Evolutionary conservation across 495 filamentous ascomycete species (phyloP).

Genomic region (Aspergillus conjunctus): DNA sequence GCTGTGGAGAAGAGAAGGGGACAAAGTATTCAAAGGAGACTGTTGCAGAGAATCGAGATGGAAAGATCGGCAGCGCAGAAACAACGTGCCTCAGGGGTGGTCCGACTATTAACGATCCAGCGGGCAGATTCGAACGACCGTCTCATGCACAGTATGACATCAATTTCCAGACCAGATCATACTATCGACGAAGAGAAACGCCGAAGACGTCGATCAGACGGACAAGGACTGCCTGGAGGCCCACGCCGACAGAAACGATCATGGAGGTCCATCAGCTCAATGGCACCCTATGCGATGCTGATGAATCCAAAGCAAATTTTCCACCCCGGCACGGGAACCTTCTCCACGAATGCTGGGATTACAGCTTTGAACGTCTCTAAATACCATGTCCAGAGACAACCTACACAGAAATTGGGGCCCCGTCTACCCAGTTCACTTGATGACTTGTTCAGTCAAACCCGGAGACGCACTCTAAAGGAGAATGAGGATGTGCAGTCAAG

Average conservation of each 20-base stretch:
- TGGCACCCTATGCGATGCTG: slow-evolving; percentile 42
- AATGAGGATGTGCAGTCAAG: slow-evolving; percentile 22
- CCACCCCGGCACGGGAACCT: slow-evolving; percentile 47
- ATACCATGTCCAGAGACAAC: not conserved
- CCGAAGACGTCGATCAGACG: slow-evolving; percentile 1
- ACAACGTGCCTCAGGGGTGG: slow-evolving; percentile 21
- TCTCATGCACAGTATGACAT: slow-evolving; percentile 24
- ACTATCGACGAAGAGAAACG: slow-evolving; percentile 7
- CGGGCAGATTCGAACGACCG: slow-evolving; percentile 22
- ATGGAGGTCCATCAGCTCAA: slow-evolving; percentile 27
- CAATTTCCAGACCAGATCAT: slow-evolving; percentile 30
- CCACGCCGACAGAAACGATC: slow-evolving; percentile 24
- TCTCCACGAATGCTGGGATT: slow-evolving; percentile 37
- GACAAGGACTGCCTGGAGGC: not conserved
- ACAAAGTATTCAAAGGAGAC: slow-evolving; percentile 29
- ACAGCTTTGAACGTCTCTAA: slow-evolving; percentile 17
- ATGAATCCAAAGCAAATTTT: slow-evolving; percentile 51
- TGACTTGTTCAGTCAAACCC: slow-evolving; percentile 28
- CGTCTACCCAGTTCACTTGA: slow-evolving; percentile 31
- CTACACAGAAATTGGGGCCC: slow-evolving; percentile 6
- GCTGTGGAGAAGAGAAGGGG: slow-evolving; percentile 36
- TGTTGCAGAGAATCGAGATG: slow-evolving; percentile 30
- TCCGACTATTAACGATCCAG: slow-evolving; percentile 40
- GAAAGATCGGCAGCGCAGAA: slow-evolving; percentile 11
- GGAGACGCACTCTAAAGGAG: slow-evolving; percentile 15